Evolutionary conservation across 2,329 filamentous ascomycete genomes (phyloP).

Genomic region (Tolypocladium sp.): DNA sequence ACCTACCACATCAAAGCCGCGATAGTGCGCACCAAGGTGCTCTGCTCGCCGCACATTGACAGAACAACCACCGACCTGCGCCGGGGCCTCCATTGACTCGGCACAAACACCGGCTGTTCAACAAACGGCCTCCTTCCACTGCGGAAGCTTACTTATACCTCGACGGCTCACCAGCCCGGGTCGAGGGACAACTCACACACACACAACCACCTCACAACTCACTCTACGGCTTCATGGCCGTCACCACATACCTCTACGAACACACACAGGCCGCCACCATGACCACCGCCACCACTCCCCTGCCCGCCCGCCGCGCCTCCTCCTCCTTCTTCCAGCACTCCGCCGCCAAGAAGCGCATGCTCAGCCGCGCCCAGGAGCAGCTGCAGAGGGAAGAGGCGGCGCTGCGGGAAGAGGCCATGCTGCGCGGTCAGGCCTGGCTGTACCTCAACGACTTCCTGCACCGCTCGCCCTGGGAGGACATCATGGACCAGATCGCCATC

Average conservation of each 20-base stretch:
- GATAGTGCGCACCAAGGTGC: background rate
- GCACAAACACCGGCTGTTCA: background rate
- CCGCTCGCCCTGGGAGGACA: slow-evolving; percentile 18
- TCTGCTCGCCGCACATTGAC: background rate
- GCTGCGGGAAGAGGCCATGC: slow-evolving; percentile 19
- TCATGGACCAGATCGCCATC: slow-evolving; percentile 23
- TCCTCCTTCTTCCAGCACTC: slow-evolving; percentile 11
- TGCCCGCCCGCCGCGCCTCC: slow-evolving; percentile 1
- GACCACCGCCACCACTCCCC: background rate
- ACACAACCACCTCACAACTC: background rate
- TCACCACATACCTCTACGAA: background rate
- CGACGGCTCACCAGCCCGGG: background rate
- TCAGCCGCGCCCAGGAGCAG: slow-evolving; percentile 10
- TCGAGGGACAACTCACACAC: background rate
- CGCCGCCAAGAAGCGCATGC: slow-evolving; percentile 9
- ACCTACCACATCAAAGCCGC: background rate
- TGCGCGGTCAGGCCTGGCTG: slow-evolving; percentile 19
- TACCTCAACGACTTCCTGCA: slow-evolving; percentile 22
- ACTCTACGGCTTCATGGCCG: background rate
- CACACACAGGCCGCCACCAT: background rate
- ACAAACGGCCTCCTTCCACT: background rate
- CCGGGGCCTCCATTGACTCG: too few species aligned
- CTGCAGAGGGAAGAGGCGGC: slow-evolving; percentile 11
- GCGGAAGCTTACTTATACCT: background rate
- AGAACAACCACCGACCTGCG: background rate